Base-by-base conservation (phyloP, 148 eudicot species). In the Dysphania ambrosioides region DNA sequence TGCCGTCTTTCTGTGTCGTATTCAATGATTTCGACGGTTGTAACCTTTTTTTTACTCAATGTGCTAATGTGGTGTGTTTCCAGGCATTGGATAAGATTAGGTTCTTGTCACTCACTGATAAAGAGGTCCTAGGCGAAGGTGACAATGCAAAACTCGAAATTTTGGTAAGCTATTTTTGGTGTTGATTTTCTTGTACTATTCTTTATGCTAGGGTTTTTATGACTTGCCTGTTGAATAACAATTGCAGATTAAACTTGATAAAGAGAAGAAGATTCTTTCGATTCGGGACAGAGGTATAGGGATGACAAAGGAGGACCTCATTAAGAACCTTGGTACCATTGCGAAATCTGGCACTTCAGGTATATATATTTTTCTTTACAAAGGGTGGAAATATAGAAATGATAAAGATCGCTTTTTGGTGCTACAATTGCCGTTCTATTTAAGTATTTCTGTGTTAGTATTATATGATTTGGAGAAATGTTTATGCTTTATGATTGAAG, bases 311-410 rank as follows among this genome's bases (percentile, higher is more conserved):
- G 98, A 94, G 75, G 98, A 94, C 82, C 85, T 94, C 73, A 92
- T 91, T 74, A 94, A 94, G 85, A 94, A 94, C 83, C 85, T 94
- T 83, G 98, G 98, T 72, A 94, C 98, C 64, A 94, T 94, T 51
- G 98, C 98, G 23, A 94, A 94, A 75, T 94, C 98, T 72, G 98
- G 98, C 82, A 94, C 98, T 82, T 94, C 98, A 86, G 97, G 98
- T 94, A 41, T 47, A 36, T 47, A 36, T 58, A 9, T 9, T 60
- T 38, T 58, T 6, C 40, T 55, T 40, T 5, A 5, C 31, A 26
- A 65, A 24, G 6, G 59, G 0, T 1, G 35, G 41, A 7, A 34
- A 36, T 10, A 60, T 11, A 60, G 13, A 26, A 13, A 60, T 27
- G 15, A 60, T 11, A 60, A 1, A 12, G 35, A 60, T 60, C 18